Evolutionary conservation across 257 asterid genomes (phyloP).

Genomic region (Solanum ahanhuiri): DNA sequence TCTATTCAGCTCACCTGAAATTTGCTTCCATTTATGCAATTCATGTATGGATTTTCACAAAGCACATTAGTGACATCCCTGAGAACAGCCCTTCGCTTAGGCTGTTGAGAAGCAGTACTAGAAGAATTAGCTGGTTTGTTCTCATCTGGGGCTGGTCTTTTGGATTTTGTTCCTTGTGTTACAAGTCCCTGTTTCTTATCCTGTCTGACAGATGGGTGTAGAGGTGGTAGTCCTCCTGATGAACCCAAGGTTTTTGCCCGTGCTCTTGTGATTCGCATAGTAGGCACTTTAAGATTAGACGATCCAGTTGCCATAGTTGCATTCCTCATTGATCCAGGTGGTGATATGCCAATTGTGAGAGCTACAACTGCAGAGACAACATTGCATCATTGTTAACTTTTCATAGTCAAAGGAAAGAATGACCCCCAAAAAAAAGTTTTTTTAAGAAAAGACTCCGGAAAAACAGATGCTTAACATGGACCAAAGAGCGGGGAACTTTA

Average conservation of each 20-base stretch:
- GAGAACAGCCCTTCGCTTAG: slow-evolving; percentile 70
- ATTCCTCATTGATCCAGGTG: slow-evolving; percentile 19
- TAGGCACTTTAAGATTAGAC: slow-evolving; percentile 29
- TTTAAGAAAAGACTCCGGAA: neutral
- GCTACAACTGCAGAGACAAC: slow-evolving; percentile 28
- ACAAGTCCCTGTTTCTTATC: slow-evolving; percentile 29
- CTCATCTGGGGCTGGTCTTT: slow-evolving; percentile 55
- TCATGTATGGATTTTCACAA: slow-evolving; percentile 34
- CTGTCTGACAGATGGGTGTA: slow-evolving; percentile 45
- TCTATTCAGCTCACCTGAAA: slow-evolving; percentile 29
- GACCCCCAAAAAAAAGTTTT: neutral
- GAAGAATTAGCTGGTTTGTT: slow-evolving; percentile 10
- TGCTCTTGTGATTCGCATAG: slow-evolving; percentile 64
- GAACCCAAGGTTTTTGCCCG: slow-evolving; percentile 55
- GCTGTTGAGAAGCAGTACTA: slow-evolving; percentile 25
- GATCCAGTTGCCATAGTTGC: slow-evolving; percentile 47
- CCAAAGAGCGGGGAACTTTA: neutral
- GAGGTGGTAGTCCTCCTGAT: slow-evolving; percentile 62
- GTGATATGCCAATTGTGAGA: slow-evolving; percentile 24
- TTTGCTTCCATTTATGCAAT: slow-evolving; percentile 38
- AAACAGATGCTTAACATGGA: neutral
- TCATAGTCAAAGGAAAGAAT: neutral
- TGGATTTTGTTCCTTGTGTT: slow-evolving; percentile 35
- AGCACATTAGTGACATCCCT: slow-evolving; percentile 70
- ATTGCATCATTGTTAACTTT: neutral